Evolutionary conservation across 441 rosid species (phyloP), one percentile per base, ranked within the genome.

Genomic region (Arabidopsis hybrid): DNA sequence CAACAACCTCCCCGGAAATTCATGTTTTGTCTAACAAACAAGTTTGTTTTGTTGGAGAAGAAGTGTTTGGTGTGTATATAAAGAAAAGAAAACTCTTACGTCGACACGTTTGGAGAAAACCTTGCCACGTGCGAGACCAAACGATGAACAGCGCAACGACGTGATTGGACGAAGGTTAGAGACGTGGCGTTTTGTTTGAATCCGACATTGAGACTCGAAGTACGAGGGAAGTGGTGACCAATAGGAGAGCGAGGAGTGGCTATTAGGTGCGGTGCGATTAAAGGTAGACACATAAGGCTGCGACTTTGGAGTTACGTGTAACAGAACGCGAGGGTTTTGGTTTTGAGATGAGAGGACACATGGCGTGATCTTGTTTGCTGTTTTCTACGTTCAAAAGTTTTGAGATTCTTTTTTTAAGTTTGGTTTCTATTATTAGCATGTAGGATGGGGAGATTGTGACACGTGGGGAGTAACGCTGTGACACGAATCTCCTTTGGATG

Each of bases 1-100:
- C 94, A 93, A 40, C 98, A 89, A 3, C 96, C 94, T 53, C 94
- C 97, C 5, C 85, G 79, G 6, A 82, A 74, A 14, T 86, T 92
- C 91, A 89, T 88, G 1, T 21, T 53, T 67, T 7, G 32, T 57
- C 1, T 43, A 43, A 5, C 49, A 13, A 13, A 13, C 16, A 6
- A 42, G 1, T 51, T 40, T 50, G 70, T 18, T 50, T 36, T 21
- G 39, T 45, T 58, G 29, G 18, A 60, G 73, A 51, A 35, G 34
- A 42, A 34, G 60, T 32, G 59, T 43, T 12, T 14, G 4, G 47
- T 6, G 36, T 43, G 32, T 0, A 46, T 70, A 57, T 64, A 76
- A 76, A 70, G 66, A 29, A 43, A 34, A 32, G 7, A 69, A 59
- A 42, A 39, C 56, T 64, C 38, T 70, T 57, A 21, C 56, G 40